These are phyloP conservation scores for Phytophthora ramorum DNA, from an alignment of 352 stramenopile genomes.

Conservation along the genomic window DNA sequence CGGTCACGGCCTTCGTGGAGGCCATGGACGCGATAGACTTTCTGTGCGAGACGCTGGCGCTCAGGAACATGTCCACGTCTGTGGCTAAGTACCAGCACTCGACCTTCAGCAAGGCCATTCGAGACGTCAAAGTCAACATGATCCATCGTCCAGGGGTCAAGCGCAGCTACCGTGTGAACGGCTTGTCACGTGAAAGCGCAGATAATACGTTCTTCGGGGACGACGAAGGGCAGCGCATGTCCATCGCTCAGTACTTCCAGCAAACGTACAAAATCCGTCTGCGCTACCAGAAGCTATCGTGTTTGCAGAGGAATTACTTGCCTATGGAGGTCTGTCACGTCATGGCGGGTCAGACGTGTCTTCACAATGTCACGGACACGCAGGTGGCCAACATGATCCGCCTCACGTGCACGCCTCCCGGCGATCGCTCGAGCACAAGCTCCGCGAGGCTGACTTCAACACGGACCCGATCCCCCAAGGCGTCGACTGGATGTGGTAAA, in stretches of 20 bases:
- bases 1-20: slow-evolving; percentile 73
- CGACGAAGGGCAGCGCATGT: slow-evolving; percentile 51
- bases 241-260: slow-evolving; percentile 69
- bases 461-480: slow-evolving; percentile 54
- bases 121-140: slow-evolving; percentile 70
- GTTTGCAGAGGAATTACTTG: slow-evolving; percentile 82
- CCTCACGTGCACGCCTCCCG: slow-evolving; percentile 64
- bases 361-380: slow-evolving; percentile 78
- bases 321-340: slow-evolving; percentile 87
- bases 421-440: slow-evolving; percentile 66
- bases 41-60: slow-evolving; percentile 39
- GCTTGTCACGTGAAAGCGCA: slow-evolving; percentile 51
- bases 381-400: slow-evolving; percentile 89
- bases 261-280: slow-evolving; percentile 60
- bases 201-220: slow-evolving; percentile 70
- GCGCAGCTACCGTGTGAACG: slow-evolving; percentile 73
- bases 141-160: slow-evolving; percentile 65
- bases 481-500: slow-evolving; percentile 65
- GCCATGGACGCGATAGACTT: slow-evolving; percentile 68
- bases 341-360: slow-evolving; percentile 72
- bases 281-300: slow-evolving; percentile 75
- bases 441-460: slow-evolving; percentile 63
- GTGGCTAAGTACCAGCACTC: slow-evolving; percentile 56
- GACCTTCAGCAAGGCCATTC: slow-evolving; percentile 59
- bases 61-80: slow-evolving; percentile 34